Conservation (phyloP, 352 stramenopile species). For the Globisporangium polare region DNA sequence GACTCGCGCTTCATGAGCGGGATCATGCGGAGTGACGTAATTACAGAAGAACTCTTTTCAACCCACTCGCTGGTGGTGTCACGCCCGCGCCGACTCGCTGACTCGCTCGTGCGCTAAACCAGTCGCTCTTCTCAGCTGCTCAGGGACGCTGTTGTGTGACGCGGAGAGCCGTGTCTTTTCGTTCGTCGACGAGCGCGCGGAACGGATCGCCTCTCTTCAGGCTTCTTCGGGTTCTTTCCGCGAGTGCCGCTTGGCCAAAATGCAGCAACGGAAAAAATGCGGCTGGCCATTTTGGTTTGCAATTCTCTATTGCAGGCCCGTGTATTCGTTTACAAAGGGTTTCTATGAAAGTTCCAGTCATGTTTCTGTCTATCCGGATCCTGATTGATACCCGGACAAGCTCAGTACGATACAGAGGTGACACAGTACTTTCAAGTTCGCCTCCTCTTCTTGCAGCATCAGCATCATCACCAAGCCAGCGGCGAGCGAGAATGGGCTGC, state of each 20-base stretch:
- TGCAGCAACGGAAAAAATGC: not conserved
- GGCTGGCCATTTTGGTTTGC: not conserved
- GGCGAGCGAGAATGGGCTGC: conserved; percentile 33
- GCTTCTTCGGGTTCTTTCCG: conserved; percentile 8
- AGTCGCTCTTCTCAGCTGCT: not conserved
- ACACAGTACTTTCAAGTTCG: too few relatives aligned
- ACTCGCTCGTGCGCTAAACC: not conserved
- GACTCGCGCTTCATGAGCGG: conserved; percentile 13
- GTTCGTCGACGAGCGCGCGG: not conserved
- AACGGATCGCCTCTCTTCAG: not conserved
- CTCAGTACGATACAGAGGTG: too few relatives aligned
- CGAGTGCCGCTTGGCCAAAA: not conserved
- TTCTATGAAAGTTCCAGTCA: too few relatives aligned
- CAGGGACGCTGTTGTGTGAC: not conserved
- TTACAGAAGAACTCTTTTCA: conserved; percentile 12
- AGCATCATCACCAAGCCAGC: not conserved
- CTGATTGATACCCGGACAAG: too few relatives aligned
- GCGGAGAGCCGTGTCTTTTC: not conserved
- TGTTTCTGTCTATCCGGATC: too few relatives aligned
- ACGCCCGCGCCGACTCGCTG: not conserved
- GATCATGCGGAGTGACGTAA: conserved; percentile 18
- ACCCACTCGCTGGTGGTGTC: conserved; percentile 5
- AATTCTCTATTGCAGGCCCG: too few relatives aligned
- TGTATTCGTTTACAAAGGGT: too few relatives aligned
- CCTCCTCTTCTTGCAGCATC: too few relatives aligned